Evolutionary conservation across 106 monocot species (phyloP).

Genomic region (Dendrobium catenatum): DNA sequence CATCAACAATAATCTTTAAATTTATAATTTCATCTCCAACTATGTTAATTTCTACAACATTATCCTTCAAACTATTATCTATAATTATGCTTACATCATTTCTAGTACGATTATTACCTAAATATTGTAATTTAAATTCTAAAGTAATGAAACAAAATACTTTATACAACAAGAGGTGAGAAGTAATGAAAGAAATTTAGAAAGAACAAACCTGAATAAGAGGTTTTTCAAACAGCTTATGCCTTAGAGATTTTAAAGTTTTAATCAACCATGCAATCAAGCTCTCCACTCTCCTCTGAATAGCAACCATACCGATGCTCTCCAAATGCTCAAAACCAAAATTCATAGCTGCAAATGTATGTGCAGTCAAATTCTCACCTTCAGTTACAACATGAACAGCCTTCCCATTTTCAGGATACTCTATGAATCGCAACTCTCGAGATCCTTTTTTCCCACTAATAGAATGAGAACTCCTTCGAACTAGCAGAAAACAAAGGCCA

Average conservation of each 20-base stretch:
- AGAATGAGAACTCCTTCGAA: constrained; percentile 22
- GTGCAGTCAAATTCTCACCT: constrained; percentile 18
- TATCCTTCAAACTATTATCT: too few relatives aligned
- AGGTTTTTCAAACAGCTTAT: constrained; percentile 20
- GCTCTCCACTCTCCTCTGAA: constrained; percentile 22
- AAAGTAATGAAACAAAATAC: background rate
- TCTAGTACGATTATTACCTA: too few relatives aligned
- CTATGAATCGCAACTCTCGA: constrained; percentile 1
- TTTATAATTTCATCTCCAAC: too few relatives aligned
- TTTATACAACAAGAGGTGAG: background rate
- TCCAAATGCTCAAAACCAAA: constrained; percentile 29
- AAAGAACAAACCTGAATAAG: constrained; percentile 24
- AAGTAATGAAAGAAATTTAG: background rate
- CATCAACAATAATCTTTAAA: too few relatives aligned
- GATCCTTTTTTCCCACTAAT: constrained; percentile 12
- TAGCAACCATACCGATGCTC: constrained; percentile 17
- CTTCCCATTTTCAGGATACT: constrained; percentile 15
- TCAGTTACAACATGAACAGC: constrained; percentile 18
- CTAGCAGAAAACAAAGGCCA: constrained; percentile 17
- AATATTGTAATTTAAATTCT: too few relatives aligned
- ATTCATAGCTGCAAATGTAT: constrained; percentile 19
- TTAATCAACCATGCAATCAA: constrained; percentile 23
- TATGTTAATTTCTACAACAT: too few relatives aligned
- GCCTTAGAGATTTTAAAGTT: constrained; percentile 21
- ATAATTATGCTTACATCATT: too few relatives aligned